phyloP scores from a whole-genome alignment of 306 rosid genomes.

The Amphicarpaea edgeworthii region DNA sequence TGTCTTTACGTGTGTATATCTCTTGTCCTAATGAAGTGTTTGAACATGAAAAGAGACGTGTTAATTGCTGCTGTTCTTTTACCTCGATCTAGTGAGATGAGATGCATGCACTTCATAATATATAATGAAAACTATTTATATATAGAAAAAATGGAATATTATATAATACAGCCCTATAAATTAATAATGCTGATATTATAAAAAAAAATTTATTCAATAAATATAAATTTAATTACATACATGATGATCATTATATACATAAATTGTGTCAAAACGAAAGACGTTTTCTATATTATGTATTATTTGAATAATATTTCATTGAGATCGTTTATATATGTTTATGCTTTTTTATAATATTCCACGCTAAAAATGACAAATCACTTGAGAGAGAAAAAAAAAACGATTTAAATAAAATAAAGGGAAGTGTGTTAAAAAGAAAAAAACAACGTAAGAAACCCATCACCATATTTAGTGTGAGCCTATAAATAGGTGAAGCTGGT shows the following conservation, averaged over 20 bases:
- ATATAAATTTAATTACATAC: neutral
- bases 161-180: neutral
- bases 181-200: neutral
- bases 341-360: neutral
- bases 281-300: neutral
- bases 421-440: neutral
- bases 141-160: neutral
- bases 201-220: neutral
- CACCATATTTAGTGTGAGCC: neutral
- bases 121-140: too few species aligned
- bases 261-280: neutral
- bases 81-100: neutral
- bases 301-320: neutral
- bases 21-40: neutral
- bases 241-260: neutral
- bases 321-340: neutral
- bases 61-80: neutral
- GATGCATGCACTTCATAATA: neutral
- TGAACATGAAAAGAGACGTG: neutral
- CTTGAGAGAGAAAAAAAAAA: neutral
- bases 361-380: constrained; percentile 15
- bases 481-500: constrained; percentile 13
- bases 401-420: neutral
- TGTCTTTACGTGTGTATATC: neutral
- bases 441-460: neutral